Evolutionary conservation across 2,329 filamentous ascomycete genomes (phyloP).

Genomic region (Apiospora hydei): DNA sequence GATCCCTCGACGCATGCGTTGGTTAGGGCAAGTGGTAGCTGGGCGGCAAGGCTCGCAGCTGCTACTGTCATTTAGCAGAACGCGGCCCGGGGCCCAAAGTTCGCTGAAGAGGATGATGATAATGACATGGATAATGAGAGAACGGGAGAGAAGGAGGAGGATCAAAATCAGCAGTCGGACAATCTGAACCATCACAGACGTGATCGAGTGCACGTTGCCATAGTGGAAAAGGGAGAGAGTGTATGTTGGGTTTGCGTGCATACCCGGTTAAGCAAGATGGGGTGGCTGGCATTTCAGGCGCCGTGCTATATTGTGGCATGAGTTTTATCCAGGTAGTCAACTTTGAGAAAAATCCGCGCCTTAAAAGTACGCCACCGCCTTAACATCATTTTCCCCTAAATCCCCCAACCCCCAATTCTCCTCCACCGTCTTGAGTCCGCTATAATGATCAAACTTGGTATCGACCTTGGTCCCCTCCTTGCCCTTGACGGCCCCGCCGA

Average conservation of each 20-base stretch:
- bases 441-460: conserved; percentile 39
- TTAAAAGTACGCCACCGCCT: conserved; percentile 24
- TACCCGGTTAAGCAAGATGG: not conserved
- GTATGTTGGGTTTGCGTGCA: not conserved
- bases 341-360: no score
- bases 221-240: not conserved
- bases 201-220: not conserved
- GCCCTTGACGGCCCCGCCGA: conserved; percentile 35
- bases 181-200: not conserved
- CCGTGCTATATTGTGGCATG: not conserved
- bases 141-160: no score
- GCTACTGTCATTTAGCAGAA: no score
- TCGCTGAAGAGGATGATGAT: no score
- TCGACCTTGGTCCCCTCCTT: conserved; percentile 37
- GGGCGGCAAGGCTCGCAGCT: no score
- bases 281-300: not conserved
- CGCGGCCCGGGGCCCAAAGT: no score
- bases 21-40: no score
- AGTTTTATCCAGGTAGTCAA: no score
- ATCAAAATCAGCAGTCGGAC: no score
- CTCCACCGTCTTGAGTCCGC: conserved; percentile 39
- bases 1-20: no score
- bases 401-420: conserved; percentile 39
- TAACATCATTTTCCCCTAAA: conserved; percentile 37
- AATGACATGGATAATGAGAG: no score